A percentile compares a stretch with the other conserved stretches of the same genome.
Evolutionary conservation across 805 yeast species (phyloP).

Genomic region (Blastobotrys muscicola): DNA sequence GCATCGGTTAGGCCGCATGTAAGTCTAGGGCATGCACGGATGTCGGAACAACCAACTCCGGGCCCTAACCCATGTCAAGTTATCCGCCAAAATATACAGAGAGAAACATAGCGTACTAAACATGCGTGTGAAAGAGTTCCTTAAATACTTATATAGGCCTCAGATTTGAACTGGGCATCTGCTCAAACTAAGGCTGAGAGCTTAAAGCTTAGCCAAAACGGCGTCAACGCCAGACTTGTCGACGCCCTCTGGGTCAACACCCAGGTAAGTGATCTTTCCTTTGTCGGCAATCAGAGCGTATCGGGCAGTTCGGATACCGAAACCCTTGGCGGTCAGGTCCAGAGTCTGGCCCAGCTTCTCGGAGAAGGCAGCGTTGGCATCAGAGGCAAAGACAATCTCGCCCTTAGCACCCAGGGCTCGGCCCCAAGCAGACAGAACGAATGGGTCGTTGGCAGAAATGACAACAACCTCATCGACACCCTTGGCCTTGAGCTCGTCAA

Average conservation of each 20-base stretch:
- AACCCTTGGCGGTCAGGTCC: slow-evolving; percentile 44
- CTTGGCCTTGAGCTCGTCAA: slow-evolving; percentile 43
- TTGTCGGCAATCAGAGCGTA: slow-evolving; percentile 62
- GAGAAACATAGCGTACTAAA: too few relatives aligned
- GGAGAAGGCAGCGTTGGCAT: slow-evolving; percentile 54
- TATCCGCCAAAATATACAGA: too few relatives aligned
- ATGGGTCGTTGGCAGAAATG: slow-evolving; percentile 60
- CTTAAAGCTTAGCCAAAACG: slow-evolving; percentile 29
- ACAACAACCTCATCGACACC: slow-evolving; percentile 57
- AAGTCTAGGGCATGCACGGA: too few relatives aligned
- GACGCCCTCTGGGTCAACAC: slow-evolving; percentile 38
- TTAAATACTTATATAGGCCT: too few relatives aligned
- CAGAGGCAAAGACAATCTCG: slow-evolving; percentile 50
- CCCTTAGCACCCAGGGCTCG: slow-evolving; percentile 34
- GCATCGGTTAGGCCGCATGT: too few relatives aligned
- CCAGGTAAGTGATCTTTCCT: slow-evolving; percentile 44
- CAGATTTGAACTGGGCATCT: too few relatives aligned
- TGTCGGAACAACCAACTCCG: too few relatives aligned
- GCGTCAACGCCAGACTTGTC: slow-evolving; percentile 40
- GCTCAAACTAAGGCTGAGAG: too few relatives aligned
- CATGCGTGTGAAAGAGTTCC: too few relatives aligned
- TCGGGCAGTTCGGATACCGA: slow-evolving; percentile 56
- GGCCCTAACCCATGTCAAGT: too few relatives aligned
- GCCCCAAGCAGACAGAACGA: slow-evolving; percentile 64
- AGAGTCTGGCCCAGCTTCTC: slow-evolving; percentile 47